A percentile compares a stretch with the other conserved stretches of the same genome.
Conservation (phyloP, 176 grass and related monocot species). For the Eragrostis curvula region DNA sequence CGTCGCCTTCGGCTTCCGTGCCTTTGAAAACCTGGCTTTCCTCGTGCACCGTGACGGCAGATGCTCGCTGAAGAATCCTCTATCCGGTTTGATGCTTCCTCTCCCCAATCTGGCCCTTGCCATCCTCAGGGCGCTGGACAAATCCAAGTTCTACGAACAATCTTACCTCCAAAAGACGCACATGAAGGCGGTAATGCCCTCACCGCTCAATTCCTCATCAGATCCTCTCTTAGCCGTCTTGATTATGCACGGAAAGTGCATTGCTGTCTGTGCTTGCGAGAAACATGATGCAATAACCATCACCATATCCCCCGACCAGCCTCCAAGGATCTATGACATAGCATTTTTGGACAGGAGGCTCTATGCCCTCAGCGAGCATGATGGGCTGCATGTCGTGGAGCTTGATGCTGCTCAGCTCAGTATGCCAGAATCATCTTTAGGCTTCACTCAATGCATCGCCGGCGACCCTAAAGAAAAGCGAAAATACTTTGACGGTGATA, state of each 20-base stretch:
- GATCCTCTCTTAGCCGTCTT: background rate
- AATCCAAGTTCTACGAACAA: no score
- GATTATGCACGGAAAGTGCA: background rate
- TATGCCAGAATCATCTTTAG: background rate
- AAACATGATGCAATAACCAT: background rate
- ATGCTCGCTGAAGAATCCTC: background rate
- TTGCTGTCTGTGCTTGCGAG: background rate
- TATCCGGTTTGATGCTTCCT: background rate
- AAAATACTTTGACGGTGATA: no score
- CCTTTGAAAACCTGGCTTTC: background rate
- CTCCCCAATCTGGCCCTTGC: background rate
- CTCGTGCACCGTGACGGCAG: background rate
- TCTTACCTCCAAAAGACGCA: no score
- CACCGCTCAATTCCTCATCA: background rate
- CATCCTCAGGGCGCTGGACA: background rate
- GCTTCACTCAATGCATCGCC: background rate
- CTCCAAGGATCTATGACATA: background rate
- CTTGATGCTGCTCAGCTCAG: background rate
- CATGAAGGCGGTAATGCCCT: background rate
- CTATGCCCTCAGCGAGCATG: background rate
- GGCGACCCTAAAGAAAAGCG: no score
- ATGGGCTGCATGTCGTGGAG: conserved; percentile 7
- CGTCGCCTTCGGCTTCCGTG: background rate
- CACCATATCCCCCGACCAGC: no score
- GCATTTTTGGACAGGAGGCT: background rate